phyloP scores from a whole-genome alignment of 371 early-diverging fungal genomes.

The Vairimorpha necatrix region DNA sequence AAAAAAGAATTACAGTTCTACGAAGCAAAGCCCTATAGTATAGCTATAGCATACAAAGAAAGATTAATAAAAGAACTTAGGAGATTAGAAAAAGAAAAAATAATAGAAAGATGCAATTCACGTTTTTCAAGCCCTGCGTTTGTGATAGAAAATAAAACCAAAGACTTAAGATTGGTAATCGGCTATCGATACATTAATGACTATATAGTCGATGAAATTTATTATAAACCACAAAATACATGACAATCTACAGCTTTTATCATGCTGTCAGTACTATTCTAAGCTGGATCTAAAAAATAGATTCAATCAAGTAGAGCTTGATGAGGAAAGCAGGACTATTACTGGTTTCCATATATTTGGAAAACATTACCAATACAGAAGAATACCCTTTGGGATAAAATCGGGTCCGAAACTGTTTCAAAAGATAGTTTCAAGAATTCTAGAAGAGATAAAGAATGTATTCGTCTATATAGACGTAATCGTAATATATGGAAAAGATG shows the following conservation, averaged over 20 bases:
- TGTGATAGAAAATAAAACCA: neutral
- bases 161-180: slow-evolving; percentile 9
- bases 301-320: slow-evolving; percentile 54
- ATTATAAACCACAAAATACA: slow-evolving; percentile 62
- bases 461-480: no score
- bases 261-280: slow-evolving; percentile 55
- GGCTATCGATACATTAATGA: slow-evolving; percentile 18
- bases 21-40: neutral
- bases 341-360: slow-evolving; percentile 61
- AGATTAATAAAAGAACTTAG: neutral
- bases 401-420: slow-evolving; percentile 22
- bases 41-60: neutral
- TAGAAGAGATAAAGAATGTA: no score
- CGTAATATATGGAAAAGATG: no score
- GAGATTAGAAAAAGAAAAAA: neutral
- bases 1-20: no score
- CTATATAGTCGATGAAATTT: slow-evolving; percentile 5
- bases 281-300: slow-evolving; percentile 56
- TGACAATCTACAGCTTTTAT: slow-evolving; percentile 50
- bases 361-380: slow-evolving; percentile 58
- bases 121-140: neutral
- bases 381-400: neutral
- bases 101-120: neutral
- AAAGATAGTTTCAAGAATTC: no score
- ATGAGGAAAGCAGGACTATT: slow-evolving; percentile 40